Evolutionary conservation across 2,329 filamentous ascomycete species (phyloP).

Genomic region (Scedosporium minutisporum): DNA sequence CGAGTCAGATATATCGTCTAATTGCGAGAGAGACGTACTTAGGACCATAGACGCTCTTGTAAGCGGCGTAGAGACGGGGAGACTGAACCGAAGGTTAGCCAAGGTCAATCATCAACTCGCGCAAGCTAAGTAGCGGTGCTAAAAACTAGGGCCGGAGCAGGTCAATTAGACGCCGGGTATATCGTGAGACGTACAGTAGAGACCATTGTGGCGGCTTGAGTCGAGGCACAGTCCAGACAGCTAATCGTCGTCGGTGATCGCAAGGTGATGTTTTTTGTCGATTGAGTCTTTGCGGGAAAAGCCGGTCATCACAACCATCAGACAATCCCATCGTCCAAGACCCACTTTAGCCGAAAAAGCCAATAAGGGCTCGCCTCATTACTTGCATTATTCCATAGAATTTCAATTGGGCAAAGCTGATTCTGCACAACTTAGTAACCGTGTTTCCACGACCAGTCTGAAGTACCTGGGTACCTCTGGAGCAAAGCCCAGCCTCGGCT

Average conservation of each 20-base stretch:
- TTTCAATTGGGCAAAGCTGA: background rate
- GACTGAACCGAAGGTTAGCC: slow-evolving; percentile 24
- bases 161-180: slow-evolving; percentile 7
- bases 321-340: background rate
- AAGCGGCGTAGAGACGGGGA: slow-evolving; percentile 35
- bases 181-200: slow-evolving; percentile 24
- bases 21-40: slow-evolving; percentile 38
- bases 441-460: too few relatives aligned
- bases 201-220: slow-evolving; percentile 28
- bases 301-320: background rate
- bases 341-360: background rate
- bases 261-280: slow-evolving; percentile 9
- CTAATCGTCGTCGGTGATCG: slow-evolving; percentile 26
- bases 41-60: slow-evolving; percentile 56
- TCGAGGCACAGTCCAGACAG: slow-evolving; percentile 16
- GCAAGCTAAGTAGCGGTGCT: background rate
- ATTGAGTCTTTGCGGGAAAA: slow-evolving; percentile 8
- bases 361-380: slow-evolving; percentile 10
- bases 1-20: background rate
- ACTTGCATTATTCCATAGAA: background rate
- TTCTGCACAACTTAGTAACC: background rate
- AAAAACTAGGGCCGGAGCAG: background rate
- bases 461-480: too few relatives aligned
- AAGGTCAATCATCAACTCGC: background rate
- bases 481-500: too few relatives aligned